Evolutionary conservation across 768 basidiomycete genomes (phyloP), one percentile per base, ranked within the genome.

Genomic region (Rhodosporidiobolus sp.): DNA sequence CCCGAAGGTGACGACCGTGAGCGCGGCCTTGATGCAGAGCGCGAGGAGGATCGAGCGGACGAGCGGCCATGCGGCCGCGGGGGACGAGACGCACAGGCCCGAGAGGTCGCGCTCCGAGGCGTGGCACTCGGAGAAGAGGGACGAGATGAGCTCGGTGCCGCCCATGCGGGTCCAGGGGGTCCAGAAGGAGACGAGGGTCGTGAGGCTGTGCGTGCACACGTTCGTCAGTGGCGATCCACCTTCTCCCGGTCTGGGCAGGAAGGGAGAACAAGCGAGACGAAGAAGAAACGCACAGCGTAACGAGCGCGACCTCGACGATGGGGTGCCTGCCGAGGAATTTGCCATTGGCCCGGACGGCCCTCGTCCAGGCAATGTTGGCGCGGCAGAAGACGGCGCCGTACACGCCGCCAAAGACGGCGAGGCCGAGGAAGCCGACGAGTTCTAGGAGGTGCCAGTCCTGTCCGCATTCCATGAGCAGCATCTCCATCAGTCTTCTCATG

Each of bases 401-500:
- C 17, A 97, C 80, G 14, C 96, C 95, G 17, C 96, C 95, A 72
- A 96, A 87, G n/a, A 92, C 82, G 1, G 94, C 95, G 19, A 99
- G 85, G 49, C 93, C 78, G 12, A 94, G 79, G 81, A 97, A 99
- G 32, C 90, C 89, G 11, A 90, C 69, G 22, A 97, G 85, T 80
- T 98, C 94, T 78, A 89, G 89, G 28, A 88, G 89, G 80, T 96
- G 92, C 90, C 95, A 97, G 79, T 96, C 93, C 89, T 93, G 77
- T 26, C 4, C 10, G 34, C 30, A 8, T 49, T 12, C 14, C 22
- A 1, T 14, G 16, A 19, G 14, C 2, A 19, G 34, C 43, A 19
- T 48, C n/a, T n/a, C n/a, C n/a, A n/a, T n/a, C n/a, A n/a, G n/a
- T n/a, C n/a, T n/a, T n/a, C n/a, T n/a, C n/a, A n/a, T n/a, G n/a